Conservation (phyloP, 441 rosid species). For the Populus hybrid region DNA sequence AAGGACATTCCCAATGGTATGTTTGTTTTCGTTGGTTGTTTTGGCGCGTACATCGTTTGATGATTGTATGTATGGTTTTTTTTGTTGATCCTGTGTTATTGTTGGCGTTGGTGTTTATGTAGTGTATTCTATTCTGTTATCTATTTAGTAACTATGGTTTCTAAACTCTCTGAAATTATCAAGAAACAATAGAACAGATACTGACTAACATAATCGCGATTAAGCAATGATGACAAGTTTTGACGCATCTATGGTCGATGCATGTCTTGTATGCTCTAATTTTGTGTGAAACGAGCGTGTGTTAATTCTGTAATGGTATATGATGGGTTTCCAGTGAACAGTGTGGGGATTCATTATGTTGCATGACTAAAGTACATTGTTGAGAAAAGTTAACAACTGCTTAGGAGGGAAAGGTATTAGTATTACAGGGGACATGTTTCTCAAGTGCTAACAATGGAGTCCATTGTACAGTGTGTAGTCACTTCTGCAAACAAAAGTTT, state of each 20-base stretch:
- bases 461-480: background rate
- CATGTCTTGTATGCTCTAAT: background rate
- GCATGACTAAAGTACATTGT: background rate
- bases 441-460: background rate
- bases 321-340: background rate
- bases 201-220: background rate
- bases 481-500: background rate
- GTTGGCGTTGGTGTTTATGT: background rate
- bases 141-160: background rate
- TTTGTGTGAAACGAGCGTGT: background rate
- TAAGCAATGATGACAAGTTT: background rate
- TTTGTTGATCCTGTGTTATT: background rate
- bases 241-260: background rate
- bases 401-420: background rate
- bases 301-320: background rate
- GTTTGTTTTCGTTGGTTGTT: background rate
- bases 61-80: background rate
- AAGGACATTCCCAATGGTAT: conserved; percentile 94
- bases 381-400: background rate
- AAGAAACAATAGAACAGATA: background rate
- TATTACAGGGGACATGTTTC: background rate
- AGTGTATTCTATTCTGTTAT: background rate
- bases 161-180: background rate
- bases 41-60: background rate
- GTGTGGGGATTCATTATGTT: background rate